Evolutionary conservation across 371 early-diverging fungal genomes (phyloP).

Genomic region (Mucor circinelloides): DNA sequence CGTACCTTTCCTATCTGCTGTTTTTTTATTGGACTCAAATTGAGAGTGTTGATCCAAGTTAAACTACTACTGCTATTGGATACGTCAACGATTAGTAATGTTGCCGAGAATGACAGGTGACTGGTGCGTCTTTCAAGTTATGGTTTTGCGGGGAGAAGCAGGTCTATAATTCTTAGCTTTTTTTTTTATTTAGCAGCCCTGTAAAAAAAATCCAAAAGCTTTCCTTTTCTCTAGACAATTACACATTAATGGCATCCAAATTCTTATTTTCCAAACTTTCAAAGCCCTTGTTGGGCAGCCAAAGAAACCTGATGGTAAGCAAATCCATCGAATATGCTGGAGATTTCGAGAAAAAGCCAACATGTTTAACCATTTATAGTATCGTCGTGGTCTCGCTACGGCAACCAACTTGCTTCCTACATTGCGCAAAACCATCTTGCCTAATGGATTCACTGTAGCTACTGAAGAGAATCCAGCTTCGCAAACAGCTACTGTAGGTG

Average conservation of each 20-base stretch:
- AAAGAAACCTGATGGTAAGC: constrained; percentile 10
- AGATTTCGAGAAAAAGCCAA: not conserved
- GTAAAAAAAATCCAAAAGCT: constrained; percentile 3
- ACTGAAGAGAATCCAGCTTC: constrained; percentile 90
- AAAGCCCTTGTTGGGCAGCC: constrained; percentile 14
- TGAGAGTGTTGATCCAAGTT: not conserved
- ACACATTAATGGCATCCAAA: constrained; percentile 14
- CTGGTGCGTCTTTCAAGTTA: not conserved
- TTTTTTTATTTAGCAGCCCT: constrained; percentile 12
- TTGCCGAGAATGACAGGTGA: not conserved
- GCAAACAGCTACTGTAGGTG: constrained; percentile 97
- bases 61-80: not conserved
- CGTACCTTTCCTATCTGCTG: too few species aligned
- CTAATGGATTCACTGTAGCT: constrained; percentile 95
- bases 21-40: not conserved
- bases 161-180: not conserved
- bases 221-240: not conserved
- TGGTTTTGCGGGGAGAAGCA: not conserved
- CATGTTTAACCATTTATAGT: constrained; percentile 29
- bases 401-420: constrained; percentile 54
- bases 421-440: constrained; percentile 79
- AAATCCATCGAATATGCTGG: not conserved
- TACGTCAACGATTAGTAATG: not conserved
- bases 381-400: constrained; percentile 60
- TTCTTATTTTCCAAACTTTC: constrained; percentile 16